Percentiles rank a stretch among this genome's conserved stretches.
Evolutionary conservation across 805 yeast species (phyloP).

Genomic region (Diddensiella caesifluorescens): DNA sequence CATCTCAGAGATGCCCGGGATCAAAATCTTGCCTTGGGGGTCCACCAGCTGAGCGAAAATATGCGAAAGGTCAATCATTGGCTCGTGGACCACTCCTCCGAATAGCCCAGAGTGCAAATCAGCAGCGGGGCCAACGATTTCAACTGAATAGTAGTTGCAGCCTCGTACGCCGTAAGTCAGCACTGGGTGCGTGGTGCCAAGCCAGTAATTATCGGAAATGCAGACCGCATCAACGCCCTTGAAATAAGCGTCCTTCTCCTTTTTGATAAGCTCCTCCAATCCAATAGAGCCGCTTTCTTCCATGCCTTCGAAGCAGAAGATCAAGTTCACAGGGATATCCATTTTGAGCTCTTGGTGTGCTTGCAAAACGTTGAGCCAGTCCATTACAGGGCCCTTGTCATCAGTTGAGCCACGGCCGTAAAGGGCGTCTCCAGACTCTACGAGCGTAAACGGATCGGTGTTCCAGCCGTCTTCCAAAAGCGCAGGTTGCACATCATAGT

Average conservation of each 20-base stretch:
- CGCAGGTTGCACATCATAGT: slow-evolving; percentile 99
- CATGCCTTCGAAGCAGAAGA: slow-evolving; percentile 97
- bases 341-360: slow-evolving; percentile 82
- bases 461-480: slow-evolving; percentile 88
- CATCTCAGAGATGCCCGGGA: slow-evolving; percentile 89
- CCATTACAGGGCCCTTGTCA: slow-evolving; percentile 97
- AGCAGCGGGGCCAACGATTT: slow-evolving; percentile 86
- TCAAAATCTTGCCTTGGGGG: slow-evolving; percentile 71
- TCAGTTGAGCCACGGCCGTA: slow-evolving; percentile 95
- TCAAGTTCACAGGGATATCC: slow-evolving; percentile 89
- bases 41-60: slow-evolving; percentile 75
- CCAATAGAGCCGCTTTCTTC: slow-evolving; percentile 97
- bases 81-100: slow-evolving; percentile 97
- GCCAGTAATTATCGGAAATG: slow-evolving; percentile 97
- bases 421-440: slow-evolving; percentile 62
- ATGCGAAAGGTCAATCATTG: slow-evolving; percentile 86
- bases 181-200: slow-evolving; percentile 95
- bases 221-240: slow-evolving; percentile 90
- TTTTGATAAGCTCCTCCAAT: slow-evolving; percentile 72
- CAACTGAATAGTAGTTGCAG: slow-evolving; percentile 83
- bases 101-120: slow-evolving; percentile 96
- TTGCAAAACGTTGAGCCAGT: slow-evolving; percentile 90
- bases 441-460: slow-evolving; percentile 80
- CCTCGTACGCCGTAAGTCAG: slow-evolving; percentile 98
- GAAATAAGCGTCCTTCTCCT: slow-evolving; percentile 76